A percentile compares a stretch with the other conserved stretches of the same genome.
These are phyloP conservation scores for Mollisiaceae sp. DNA, from an alignment of 2,329 filamentous ascomycete species.

Conservation along the genomic window DNA sequence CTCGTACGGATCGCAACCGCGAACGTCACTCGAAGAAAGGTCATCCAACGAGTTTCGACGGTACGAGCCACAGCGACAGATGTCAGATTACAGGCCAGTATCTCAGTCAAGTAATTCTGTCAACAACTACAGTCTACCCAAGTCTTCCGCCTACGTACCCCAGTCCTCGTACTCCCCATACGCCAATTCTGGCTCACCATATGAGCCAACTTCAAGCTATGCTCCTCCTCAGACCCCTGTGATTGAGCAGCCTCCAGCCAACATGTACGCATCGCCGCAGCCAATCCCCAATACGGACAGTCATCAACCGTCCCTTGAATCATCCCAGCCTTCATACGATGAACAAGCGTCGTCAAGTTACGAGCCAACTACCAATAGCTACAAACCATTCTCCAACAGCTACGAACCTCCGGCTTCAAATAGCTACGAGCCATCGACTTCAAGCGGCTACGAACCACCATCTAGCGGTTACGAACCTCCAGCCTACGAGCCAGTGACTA, in stretches of 20 bases:
- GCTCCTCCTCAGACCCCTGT: slow-evolving; percentile 27
- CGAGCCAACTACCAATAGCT: slow-evolving; percentile 6
- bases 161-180: slow-evolving; percentile 32
- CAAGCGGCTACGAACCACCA: slow-evolving; percentile 40
- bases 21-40: slow-evolving; percentile 52
- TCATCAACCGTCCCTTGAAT: slow-evolving; percentile 26
- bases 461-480: slow-evolving; percentile 39
- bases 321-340: slow-evolving; percentile 45
- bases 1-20: slow-evolving; percentile 42
- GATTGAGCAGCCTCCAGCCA: slow-evolving; percentile 28
- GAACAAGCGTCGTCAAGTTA: slow-evolving; percentile 29
- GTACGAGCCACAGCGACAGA: slow-evolving; percentile 50
- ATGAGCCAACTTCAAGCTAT: slow-evolving; percentile 28
- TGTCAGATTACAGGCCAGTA: slow-evolving; percentile 45
- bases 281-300: slow-evolving; percentile 30
- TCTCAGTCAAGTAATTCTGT: slow-evolving; percentile 38
- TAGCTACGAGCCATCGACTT: slow-evolving; percentile 33
- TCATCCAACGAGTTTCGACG: slow-evolving; percentile 51
- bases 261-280: slow-evolving; percentile 35
- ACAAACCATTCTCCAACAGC: slow-evolving; percentile 31
- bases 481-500: slow-evolving; percentile 55
- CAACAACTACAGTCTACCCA: slow-evolving; percentile 37
- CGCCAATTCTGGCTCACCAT: slow-evolving; percentile 28
- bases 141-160: slow-evolving; percentile 27
- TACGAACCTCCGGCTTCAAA: slow-evolving; percentile 24